Evolutionary conservation across 306 rosid genomes (phyloP).

Genomic region (Alnus glutinosa): DNA sequence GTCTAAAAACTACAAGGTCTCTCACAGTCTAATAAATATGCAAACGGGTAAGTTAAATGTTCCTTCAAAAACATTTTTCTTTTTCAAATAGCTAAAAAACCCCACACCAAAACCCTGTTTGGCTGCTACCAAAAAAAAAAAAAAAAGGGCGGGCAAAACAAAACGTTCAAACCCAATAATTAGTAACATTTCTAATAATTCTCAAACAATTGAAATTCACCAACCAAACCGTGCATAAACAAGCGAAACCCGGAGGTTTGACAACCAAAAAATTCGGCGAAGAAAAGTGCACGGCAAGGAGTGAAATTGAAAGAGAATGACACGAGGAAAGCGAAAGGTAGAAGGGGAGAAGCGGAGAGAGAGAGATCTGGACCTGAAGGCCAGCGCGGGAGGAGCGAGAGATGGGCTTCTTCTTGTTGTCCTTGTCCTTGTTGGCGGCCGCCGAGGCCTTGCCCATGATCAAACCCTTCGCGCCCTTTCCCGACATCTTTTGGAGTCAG

Average conservation of each 20-base stretch:
- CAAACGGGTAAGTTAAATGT: background rate
- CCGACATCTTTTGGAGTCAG: slow-evolving; percentile 56
- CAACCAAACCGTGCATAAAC: background rate
- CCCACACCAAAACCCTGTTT: background rate
- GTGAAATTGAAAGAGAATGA: background rate
- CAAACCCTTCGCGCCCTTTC: slow-evolving; percentile 83
- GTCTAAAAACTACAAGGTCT: background rate
- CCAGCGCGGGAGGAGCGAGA: slow-evolving; percentile 87
- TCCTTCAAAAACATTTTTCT: background rate
- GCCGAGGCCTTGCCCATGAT: slow-evolving; percentile 57
- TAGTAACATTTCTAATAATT: too few relatives aligned
- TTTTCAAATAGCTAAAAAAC: background rate
- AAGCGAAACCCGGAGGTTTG: background rate
- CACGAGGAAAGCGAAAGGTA: background rate
- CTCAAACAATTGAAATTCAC: background rate
- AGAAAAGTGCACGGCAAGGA: background rate
- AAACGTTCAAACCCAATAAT: too few relatives aligned
- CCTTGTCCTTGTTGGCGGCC: slow-evolving; percentile 60
- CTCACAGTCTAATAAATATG: background rate
- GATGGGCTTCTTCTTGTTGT: slow-evolving; percentile 72
- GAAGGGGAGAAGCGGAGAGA: background rate
- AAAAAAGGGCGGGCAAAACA: background rate
- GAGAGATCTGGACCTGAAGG: slow-evolving; percentile 62
- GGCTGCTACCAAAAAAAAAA: background rate
- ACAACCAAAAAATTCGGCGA: background rate